Evolutionary conservation across 495 filamentous ascomycete species (phyloP), one percentile per base, ranked within the genome.

Genomic region (Darksidea phi): DNA sequence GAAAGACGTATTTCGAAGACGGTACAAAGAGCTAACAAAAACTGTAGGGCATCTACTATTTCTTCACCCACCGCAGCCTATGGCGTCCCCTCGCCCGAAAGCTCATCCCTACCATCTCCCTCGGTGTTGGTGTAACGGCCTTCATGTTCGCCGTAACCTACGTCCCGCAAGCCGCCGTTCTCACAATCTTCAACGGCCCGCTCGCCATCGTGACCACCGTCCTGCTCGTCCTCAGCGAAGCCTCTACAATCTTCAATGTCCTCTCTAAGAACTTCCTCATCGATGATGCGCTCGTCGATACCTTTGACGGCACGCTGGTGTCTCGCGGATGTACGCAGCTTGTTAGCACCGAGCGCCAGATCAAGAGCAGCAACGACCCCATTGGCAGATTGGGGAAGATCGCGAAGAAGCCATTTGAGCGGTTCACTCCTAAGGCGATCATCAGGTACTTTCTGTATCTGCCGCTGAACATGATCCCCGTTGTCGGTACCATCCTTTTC

Each of bases 391-490:
- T 97, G 2, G 94, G 93, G 0, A 90, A 86, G 67, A 70, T 88
- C 21, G 63, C 87, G 6, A 88, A 84, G 71, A 82, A 73, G 48
- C 90, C 90, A 0, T 86, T 96, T 64, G 71, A 76, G 12, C 81
- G 79, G 24, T 85, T 90, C 66, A 84, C 80, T 0, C 82, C 86
- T 2, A 80, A 78, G 61, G 81, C 84, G 1, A 51, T 95, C 13
- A 69, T 95, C 7, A 76, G 87, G 43, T 89, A 90, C 64, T 69
- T 88, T 60, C 72, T 88, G 65, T 88, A 91, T 67, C 76, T 97
- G n/a, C 92, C 94, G 12, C 78, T 97, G 49, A 97, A 96, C 72
- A 86, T 96, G 57, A 88, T 98, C 42, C 94, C 94, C 0, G 81
- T 97, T 0, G 80, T 97, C 18, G 94, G 94, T 2, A 92, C 93